Percentiles rank a stretch among this genome's conserved stretches.
Conservation (phyloP, 352 stramenopile genomes). For the Peronospora belbahrii region DNA sequence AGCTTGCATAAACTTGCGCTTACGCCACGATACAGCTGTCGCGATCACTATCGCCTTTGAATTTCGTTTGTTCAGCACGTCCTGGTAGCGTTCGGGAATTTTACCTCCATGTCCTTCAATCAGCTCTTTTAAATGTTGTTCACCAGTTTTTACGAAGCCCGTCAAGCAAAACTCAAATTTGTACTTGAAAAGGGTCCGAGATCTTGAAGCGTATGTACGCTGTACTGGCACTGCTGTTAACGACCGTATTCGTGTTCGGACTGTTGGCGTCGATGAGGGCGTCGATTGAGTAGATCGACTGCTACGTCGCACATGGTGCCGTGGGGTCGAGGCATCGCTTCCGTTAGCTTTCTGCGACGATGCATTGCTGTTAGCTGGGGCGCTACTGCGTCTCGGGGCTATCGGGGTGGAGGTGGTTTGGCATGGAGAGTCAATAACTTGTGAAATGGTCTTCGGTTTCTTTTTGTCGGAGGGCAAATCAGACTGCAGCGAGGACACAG, state of each 20-base stretch:
- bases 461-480: constrained; percentile 5
- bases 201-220: constrained; percentile 38
- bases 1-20: constrained; percentile 76
- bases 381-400: constrained; percentile 15
- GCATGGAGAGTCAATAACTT: constrained; percentile 2
- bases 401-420: constrained; percentile 8
- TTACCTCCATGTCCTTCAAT: constrained; percentile 66
- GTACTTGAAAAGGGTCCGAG: constrained; percentile 58
- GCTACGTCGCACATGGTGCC: constrained; percentile 9
- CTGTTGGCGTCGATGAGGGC: constrained; percentile 34
- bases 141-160: constrained; percentile 47
- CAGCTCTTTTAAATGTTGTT: constrained; percentile 40
- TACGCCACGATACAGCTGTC: constrained; percentile 65
- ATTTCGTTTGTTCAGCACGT: constrained; percentile 42
- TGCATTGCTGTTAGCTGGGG: constrained; percentile 3
- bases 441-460: constrained; percentile 10
- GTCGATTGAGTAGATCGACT: constrained; percentile 23
- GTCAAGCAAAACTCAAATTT: constrained; percentile 76
- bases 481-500: neutral
- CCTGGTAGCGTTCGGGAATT: constrained; percentile 37
- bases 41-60: constrained; percentile 62
- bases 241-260: constrained; percentile 40
- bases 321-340: constrained; percentile 12
- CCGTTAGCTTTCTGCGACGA: constrained; percentile 2
- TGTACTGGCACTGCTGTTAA: constrained; percentile 45